These are phyloP conservation scores for Eutrema yunnanense DNA, from an alignment of 345 rosid species.

Conservation along the genomic window DNA sequence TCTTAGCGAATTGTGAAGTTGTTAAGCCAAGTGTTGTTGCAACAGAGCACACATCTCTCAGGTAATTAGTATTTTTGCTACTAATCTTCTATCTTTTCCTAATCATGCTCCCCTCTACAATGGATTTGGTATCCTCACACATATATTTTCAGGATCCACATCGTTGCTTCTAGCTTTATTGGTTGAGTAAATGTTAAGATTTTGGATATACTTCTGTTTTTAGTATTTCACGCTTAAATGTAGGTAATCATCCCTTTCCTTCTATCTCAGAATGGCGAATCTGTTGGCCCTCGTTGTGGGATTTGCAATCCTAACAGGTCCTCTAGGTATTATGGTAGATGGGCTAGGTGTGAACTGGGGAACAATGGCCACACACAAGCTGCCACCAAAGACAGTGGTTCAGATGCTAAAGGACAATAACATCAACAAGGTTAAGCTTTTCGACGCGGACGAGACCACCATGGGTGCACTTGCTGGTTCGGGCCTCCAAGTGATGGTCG, in stretches of 20 bases:
- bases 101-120: not conserved
- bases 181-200: not conserved
- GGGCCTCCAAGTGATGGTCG: slow-evolving; percentile 80
- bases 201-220: too few relatives aligned
- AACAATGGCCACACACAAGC: slow-evolving; percentile 60
- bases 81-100: not conserved
- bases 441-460: slow-evolving; percentile 58
- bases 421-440: slow-evolving; percentile 74
- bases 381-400: slow-evolving; percentile 60
- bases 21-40: slow-evolving; percentile 80
- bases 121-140: not conserved
- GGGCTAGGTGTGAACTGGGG: slow-evolving; percentile 93
- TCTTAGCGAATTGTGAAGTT: slow-evolving; percentile 11
- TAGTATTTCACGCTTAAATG: too few relatives aligned
- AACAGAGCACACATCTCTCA: slow-evolving; percentile 71
- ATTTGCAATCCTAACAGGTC: not conserved
- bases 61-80: slow-evolving; percentile 28
- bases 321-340: slow-evolving; percentile 1
- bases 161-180: not conserved
- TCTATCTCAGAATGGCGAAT: slow-evolving; percentile 14
- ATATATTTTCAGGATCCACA: slow-evolving; percentile 32
- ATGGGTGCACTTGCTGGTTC: slow-evolving; percentile 72
- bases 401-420: slow-evolving; percentile 72
- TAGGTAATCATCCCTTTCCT: not conserved
- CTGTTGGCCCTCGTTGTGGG: not conserved